Conservation (phyloP, 2,329 filamentous ascomycete species). For the Aspergillus proliferans region DNA sequence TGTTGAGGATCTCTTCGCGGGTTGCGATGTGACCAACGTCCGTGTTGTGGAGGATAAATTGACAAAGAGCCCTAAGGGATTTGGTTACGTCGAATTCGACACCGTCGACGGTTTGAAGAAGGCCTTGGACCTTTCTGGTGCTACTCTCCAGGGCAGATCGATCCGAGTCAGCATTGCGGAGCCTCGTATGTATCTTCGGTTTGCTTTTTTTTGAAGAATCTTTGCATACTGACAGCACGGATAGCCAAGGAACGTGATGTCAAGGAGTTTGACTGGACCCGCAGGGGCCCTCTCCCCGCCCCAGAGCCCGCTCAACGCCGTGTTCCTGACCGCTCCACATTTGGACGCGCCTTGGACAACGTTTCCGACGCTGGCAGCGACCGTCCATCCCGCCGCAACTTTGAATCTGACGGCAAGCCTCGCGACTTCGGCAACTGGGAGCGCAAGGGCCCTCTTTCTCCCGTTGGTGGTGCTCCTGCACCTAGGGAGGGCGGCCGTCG, state of each 20-base stretch:
- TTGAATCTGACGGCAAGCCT: constrained; percentile 65
- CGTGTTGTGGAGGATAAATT: constrained; percentile 96
- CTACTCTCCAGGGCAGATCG: constrained; percentile 77
- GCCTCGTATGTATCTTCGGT: constrained; percentile 62
- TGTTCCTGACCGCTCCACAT: constrained; percentile 50
- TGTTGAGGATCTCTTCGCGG: constrained; percentile 77
- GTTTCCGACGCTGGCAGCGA: constrained; percentile 55
- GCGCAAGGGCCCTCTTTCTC: constrained; percentile 83
- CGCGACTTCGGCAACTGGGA: constrained; percentile 90
- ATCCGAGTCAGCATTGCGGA: constrained; percentile 95
- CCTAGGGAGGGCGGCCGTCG: constrained; percentile 55
- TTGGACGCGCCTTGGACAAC: constrained; percentile 50
- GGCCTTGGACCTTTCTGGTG: constrained; percentile 75
- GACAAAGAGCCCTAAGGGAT: constrained; percentile 90
- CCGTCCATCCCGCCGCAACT: constrained; percentile 62
- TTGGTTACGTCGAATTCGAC: constrained; percentile 93
- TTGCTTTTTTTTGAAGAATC: not conserved
- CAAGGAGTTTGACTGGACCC: constrained; percentile 87
- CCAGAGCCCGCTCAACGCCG: constrained; percentile 50
- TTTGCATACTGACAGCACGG: constrained; percentile 28
- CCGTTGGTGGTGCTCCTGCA: constrained; percentile 48
- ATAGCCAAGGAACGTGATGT: constrained; percentile 79
- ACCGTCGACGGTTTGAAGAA: constrained; percentile 84
- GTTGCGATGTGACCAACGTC: constrained; percentile 80
- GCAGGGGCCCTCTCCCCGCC: constrained; percentile 81